Conservation (phyloP, 2,329 filamentous ascomycete species). For the Colletotrichum coccodes region DNA sequence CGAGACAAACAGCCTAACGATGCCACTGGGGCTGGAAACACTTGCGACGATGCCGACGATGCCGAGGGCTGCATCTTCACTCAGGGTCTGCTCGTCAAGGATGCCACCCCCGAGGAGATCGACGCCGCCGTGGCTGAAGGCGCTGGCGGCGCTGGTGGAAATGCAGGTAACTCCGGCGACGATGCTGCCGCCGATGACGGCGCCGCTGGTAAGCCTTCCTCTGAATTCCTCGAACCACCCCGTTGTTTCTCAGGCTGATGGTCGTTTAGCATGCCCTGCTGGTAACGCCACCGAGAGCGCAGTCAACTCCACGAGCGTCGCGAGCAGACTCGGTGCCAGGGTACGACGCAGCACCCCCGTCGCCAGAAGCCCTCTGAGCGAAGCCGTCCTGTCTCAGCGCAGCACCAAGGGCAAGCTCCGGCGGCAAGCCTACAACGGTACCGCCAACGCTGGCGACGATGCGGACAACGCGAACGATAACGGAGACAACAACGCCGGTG, state of each 20-base stretch:
- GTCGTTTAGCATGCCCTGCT: background rate
- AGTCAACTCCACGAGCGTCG: background rate
- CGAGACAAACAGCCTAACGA: constrained; percentile 21
- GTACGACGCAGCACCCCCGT: background rate
- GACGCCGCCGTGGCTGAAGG: constrained; percentile 55
- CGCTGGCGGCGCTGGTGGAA: constrained; percentile 34
- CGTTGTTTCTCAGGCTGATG: background rate
- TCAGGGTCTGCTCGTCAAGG: constrained; percentile 61
- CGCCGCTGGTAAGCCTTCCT: constrained; percentile 4
- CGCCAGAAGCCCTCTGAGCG: background rate
- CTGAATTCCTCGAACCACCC: too few relatives aligned
- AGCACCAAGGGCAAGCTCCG: too few relatives aligned
- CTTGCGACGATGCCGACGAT: constrained; percentile 59
- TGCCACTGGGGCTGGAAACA: constrained; percentile 43
- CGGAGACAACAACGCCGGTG: background rate
- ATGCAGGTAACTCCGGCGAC: constrained; percentile 36
- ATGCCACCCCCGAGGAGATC: constrained; percentile 63
- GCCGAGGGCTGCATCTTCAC: constrained; percentile 65
- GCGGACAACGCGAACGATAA: constrained; percentile 3
- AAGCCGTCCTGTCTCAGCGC: too few relatives aligned
- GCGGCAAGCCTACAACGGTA: too few relatives aligned
- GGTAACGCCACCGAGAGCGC: background rate
- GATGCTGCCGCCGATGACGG: constrained; percentile 31
- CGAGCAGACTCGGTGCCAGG: background rate
- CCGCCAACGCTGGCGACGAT: background rate